Percentiles rank a stretch among this genome's conserved stretches.
Evolutionary conservation across 176 grass and related monocot genomes (phyloP).

Genomic region (Oryza australiensis): DNA sequence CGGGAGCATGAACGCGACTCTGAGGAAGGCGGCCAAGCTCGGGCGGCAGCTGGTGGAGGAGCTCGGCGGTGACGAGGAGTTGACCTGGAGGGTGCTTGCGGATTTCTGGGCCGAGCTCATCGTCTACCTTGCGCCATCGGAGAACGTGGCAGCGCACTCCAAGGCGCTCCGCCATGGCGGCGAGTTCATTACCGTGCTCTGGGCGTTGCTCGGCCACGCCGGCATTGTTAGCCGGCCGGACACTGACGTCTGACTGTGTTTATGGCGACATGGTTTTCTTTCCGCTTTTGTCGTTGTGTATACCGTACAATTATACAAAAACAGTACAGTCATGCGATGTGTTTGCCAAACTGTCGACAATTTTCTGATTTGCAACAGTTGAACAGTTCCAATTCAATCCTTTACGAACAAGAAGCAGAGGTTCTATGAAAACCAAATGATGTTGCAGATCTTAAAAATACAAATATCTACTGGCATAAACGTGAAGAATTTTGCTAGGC

Average conservation of each 20-base stretch:
- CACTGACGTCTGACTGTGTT: too few relatives aligned
- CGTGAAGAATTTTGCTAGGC: not conserved
- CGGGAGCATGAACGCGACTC: conserved; percentile 42
- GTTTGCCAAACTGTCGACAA: too few relatives aligned
- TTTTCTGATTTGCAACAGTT: too few relatives aligned
- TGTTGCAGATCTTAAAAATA: not conserved
- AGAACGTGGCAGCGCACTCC: conserved; percentile 36
- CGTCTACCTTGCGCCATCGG: conserved; percentile 46
- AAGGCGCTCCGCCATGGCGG: conserved; percentile 44
- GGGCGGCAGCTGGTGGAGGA: conserved; percentile 44
- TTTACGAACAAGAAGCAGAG: too few relatives aligned
- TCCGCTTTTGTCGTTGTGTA: too few relatives aligned
- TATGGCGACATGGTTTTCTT: too few relatives aligned
- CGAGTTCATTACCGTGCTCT: conserved; percentile 54
- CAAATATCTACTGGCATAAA: not conserved
- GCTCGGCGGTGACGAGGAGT: conserved; percentile 7
- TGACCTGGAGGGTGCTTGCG: conserved; percentile 38
- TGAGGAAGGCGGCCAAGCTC: conserved; percentile 45
- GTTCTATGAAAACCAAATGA: not conserved
- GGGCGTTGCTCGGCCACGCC: conserved; percentile 50
- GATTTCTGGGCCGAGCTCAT: conserved; percentile 50
- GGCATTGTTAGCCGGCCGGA: conserved; percentile 39
- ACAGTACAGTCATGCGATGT: too few relatives aligned
- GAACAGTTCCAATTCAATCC: too few relatives aligned
- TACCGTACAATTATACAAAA: too few relatives aligned